Conservation (phyloP, 2,329 filamentous ascomycete genomes). For the Endoconidiophora polonica region DNA sequence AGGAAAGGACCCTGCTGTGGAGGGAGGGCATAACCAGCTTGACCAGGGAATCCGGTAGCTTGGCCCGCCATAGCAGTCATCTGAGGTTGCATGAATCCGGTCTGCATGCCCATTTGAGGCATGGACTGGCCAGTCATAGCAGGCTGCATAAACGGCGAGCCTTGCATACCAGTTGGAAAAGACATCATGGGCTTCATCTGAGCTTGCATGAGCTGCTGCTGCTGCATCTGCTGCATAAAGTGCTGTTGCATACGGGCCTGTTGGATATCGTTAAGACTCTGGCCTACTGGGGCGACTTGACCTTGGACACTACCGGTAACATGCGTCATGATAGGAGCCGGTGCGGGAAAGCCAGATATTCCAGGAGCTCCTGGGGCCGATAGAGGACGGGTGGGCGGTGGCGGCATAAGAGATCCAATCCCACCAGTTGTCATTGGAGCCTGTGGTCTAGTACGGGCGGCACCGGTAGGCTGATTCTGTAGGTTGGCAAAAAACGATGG, state of each 20-base stretch:
- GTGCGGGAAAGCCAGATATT: slow-evolving; percentile 48
- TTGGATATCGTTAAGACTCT: slow-evolving; percentile 58
- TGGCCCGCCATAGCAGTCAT: slow-evolving; percentile 38
- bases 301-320: slow-evolving; percentile 54
- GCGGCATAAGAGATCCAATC: slow-evolving; percentile 29
- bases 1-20: slow-evolving; percentile 11
- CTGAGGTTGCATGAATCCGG: slow-evolving; percentile 41
- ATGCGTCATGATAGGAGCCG: slow-evolving; percentile 65
- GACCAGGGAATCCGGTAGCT: slow-evolving; percentile 22
- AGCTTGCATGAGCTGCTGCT: slow-evolving; percentile 24
- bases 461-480: slow-evolving; percentile 23
- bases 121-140: slow-evolving; percentile 32
- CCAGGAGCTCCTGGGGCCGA: slow-evolving; percentile 76
- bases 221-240: slow-evolving; percentile 32
- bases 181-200: slow-evolving; percentile 22
- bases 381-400: slow-evolving; percentile 62
- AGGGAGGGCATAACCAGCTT: slow-evolving; percentile 16
- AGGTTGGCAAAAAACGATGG: slow-evolving; percentile 39
- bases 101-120: slow-evolving; percentile 20
- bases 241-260: slow-evolving; percentile 50
- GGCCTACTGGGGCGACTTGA: slow-evolving; percentile 54
- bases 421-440: slow-evolving; percentile 17
- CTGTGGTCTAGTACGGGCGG: slow-evolving; percentile 22
- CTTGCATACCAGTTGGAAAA: slow-evolving; percentile 21
- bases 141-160: slow-evolving; percentile 27